Evolutionary conservation across 73 alveolate species (phyloP).

Genomic region (Paramecium sonneborni): DNA sequence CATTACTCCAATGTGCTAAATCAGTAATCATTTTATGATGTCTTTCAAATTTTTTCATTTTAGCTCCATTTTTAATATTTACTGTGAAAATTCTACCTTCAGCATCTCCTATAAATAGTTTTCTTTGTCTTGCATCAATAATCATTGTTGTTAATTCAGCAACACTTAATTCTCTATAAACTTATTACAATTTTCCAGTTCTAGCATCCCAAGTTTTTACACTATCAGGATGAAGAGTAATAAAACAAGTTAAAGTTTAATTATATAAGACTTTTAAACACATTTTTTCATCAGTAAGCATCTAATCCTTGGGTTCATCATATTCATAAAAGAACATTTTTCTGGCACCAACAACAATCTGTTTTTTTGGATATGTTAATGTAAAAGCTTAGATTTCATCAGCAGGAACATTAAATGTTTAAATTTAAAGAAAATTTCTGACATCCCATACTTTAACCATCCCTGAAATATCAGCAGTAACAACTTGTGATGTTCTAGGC

Average conservation of each 20-base stretch:
- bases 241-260: conserved; percentile 90
- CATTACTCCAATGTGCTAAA: conserved; percentile 80
- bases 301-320: conserved; percentile 98
- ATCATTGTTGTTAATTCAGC: conserved; percentile 94
- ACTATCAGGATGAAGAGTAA: conserved; percentile 97
- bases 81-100: conserved; percentile 94
- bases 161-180: conserved; percentile 93
- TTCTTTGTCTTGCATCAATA: conserved; percentile 93
- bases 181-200: conserved; percentile 91
- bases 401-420: conserved; percentile 94
- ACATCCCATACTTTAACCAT: conserved; percentile 98
- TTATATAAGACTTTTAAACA: conserved; percentile 94
- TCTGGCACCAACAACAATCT: conserved; percentile 95
- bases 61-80: conserved; percentile 97
- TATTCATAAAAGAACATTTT: conserved; percentile 93
- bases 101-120: conserved; percentile 95
- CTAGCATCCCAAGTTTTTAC: conserved; percentile 97
- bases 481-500: conserved; percentile 92
- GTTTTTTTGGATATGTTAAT: conserved; percentile 92
- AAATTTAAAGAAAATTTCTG: conserved; percentile 89
- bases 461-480: conserved; percentile 98
- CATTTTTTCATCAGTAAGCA: conserved; percentile 95
- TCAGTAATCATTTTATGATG: conserved; percentile 82
- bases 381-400: conserved; percentile 93
- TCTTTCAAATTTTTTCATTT: conserved; percentile 93